Conservation (phyloP, 1,284 basidiomycete species). For the Neolentinus lepideus region DNA sequence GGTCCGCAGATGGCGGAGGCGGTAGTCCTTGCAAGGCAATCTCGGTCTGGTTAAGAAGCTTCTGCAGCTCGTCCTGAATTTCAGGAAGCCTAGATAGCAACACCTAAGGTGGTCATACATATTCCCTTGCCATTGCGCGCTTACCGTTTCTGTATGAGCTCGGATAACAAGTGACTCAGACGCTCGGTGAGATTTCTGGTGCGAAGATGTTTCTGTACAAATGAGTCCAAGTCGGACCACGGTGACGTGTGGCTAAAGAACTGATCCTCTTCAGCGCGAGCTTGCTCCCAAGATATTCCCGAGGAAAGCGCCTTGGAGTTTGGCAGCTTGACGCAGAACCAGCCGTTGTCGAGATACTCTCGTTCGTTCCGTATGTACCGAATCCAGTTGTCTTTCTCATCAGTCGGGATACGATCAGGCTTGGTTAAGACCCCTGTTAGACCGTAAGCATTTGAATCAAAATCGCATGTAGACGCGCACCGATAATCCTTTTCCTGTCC, state of each 20-base stretch:
- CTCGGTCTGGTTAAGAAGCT: conserved; percentile 33
- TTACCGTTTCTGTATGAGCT: conserved; percentile 55
- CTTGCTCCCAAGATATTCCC: conserved; percentile 53
- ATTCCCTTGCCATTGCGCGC: conserved; percentile 5
- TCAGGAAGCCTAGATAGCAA: conserved; percentile 48
- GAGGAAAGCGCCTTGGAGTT: conserved; percentile 43
- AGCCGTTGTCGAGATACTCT: conserved; percentile 52
- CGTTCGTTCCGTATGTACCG: conserved; percentile 48
- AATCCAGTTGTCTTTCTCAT: conserved; percentile 58
- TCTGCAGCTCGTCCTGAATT: conserved; percentile 44
- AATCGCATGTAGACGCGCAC: conserved; percentile 28
- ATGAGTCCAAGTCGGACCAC: conserved; percentile 46
- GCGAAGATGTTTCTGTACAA: conserved; percentile 44
- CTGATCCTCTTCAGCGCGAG: conserved; percentile 52
- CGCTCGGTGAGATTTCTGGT: conserved; percentile 47
- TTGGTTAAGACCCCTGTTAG: conserved; percentile 74
- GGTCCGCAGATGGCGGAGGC: conserved; percentile 42
- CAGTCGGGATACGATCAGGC: conserved; percentile 41
- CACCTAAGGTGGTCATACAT: too few species aligned
- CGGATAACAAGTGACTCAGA: conserved; percentile 46
- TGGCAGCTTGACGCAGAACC: conserved; percentile 73
- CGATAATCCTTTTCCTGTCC: conserved; percentile 59
- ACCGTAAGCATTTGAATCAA: not conserved
- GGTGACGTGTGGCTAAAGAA: conserved; percentile 56
- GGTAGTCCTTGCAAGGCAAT: conserved; percentile 35